phyloP scores from a whole-genome alignment of 352 stramenopile species.

The Phytophthora sansomeana region DNA sequence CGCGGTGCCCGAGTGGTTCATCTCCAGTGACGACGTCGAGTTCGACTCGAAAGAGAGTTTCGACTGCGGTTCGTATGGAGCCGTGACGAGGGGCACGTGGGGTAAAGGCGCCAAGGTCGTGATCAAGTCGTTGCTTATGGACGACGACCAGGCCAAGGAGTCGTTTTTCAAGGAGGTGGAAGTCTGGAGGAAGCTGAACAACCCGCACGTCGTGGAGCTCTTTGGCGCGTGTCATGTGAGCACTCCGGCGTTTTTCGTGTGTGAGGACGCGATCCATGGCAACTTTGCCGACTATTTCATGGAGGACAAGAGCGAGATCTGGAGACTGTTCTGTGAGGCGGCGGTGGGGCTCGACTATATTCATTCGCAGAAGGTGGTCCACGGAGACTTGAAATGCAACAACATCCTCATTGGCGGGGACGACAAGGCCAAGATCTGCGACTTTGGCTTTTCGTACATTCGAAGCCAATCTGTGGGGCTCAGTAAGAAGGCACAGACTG shows the following conservation, averaged over 20 bases:
- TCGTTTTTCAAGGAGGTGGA: conserved; percentile 50
- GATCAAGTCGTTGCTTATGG: conserved; percentile 48
- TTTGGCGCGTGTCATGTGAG: conserved; percentile 63
- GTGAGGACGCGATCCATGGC: conserved; percentile 38
- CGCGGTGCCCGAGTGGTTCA: conserved; percentile 34
- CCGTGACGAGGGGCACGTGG: conserved; percentile 29
- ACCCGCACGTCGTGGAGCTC: conserved; percentile 51
- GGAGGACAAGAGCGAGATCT: conserved; percentile 30
- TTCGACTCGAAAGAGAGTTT: conserved; percentile 31
- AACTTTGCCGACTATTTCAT: conserved; percentile 44
- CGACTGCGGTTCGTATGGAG: conserved; percentile 23
- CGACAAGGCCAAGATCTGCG: conserved; percentile 43
- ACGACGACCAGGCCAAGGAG: conserved; percentile 34
- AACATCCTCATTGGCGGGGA: conserved; percentile 78
- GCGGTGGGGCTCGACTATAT: conserved; percentile 73
- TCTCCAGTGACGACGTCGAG: conserved; percentile 32
- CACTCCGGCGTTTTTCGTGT: conserved; percentile 44
- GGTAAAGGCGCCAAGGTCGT: conserved; percentile 41
- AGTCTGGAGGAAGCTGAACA: conserved; percentile 45
- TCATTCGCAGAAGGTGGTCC: conserved; percentile 68
- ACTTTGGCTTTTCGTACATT: conserved; percentile 51
- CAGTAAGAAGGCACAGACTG: conserved; percentile 32
- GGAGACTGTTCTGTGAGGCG: conserved; percentile 43
- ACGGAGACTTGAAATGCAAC: conserved; percentile 89
- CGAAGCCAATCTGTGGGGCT: conserved; percentile 43